Conservation (phyloP, 2,329 filamentous ascomycete genomes). For the Aquanectria penicillioides region DNA sequence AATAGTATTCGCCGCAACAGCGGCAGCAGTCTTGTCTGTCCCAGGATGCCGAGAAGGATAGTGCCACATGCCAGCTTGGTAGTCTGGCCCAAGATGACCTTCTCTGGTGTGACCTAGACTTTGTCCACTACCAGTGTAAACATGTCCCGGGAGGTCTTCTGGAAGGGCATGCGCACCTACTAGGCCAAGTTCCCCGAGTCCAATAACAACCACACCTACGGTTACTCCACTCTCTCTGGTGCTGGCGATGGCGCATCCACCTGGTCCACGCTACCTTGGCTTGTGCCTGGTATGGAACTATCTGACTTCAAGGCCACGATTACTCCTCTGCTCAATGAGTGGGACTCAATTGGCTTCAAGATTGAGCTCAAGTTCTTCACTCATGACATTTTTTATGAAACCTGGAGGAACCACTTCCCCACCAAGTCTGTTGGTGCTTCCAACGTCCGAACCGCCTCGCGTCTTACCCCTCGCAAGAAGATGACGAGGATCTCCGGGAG, state of each 20-base stretch:
- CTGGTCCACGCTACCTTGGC: constrained; percentile 47
- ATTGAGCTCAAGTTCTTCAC: constrained; percentile 45
- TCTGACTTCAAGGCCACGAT: constrained; percentile 46
- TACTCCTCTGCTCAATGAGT: constrained; percentile 44
- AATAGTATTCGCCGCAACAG: too few species aligned
- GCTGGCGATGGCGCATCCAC: constrained; percentile 33
- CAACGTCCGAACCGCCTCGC: constrained; percentile 46
- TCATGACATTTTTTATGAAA: constrained; percentile 49
- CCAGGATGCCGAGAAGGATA: constrained; percentile 32
- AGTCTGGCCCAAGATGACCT: constrained; percentile 46
- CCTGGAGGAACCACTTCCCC: constrained; percentile 54
- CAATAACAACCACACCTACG: constrained; percentile 42
- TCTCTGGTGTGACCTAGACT: constrained; percentile 48
- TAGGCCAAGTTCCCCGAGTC: constrained; percentile 46
- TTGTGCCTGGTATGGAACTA: constrained; percentile 48
- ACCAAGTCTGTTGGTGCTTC: constrained; percentile 33
- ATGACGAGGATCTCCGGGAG: constrained; percentile 25
- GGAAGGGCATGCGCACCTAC: constrained; percentile 45
- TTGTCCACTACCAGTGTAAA: constrained; percentile 44
- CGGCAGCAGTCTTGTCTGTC: constrained; percentile 47
- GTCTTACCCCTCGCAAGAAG: constrained; percentile 51
- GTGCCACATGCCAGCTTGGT: constrained; percentile 49
- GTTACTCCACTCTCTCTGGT: constrained; percentile 37
- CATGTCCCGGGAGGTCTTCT: constrained; percentile 45
- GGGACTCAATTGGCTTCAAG: constrained; percentile 40